Evolutionary conservation across 805 yeast genomes (phyloP).

Genomic region (Candida dendrica): DNA sequence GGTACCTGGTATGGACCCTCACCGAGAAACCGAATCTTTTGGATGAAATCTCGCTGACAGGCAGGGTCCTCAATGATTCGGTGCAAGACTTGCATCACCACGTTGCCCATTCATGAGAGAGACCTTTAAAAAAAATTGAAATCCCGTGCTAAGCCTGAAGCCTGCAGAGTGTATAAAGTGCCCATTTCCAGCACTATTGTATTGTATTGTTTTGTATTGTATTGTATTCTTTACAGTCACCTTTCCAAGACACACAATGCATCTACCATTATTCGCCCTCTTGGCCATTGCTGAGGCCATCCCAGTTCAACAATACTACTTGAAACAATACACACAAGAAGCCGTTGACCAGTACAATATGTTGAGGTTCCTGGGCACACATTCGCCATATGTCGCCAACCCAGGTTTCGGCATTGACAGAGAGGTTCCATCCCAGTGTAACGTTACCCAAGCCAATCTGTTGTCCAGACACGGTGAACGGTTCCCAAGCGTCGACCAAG

Average conservation of each 20-base stretch:
- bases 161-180: no score
- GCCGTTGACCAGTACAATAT: slow-evolving; percentile 12
- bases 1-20: no score
- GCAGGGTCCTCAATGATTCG: no score
- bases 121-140: no score
- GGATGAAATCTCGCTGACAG: no score
- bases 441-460: slow-evolving; percentile 60
- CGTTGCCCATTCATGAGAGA: no score
- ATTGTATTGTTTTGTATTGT: no score
- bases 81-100: no score
- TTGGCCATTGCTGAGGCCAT: background rate
- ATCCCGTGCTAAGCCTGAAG: no score
- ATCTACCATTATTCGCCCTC: background rate
- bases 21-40: no score
- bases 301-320: background rate
- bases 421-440: slow-evolving; percentile 42
- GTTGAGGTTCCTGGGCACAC: slow-evolving; percentile 43
- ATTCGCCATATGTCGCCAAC: slow-evolving; percentile 48
- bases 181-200: no score
- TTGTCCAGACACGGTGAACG: slow-evolving; percentile 78
- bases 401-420: slow-evolving; percentile 47
- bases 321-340: slow-evolving; percentile 5
- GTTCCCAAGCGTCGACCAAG: slow-evolving; percentile 46
- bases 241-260: background rate
- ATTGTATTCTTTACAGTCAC: no score